These are phyloP conservation scores for Striga hermonthica DNA, from an alignment of 305 asterid species.

Conservation along the genomic window DNA sequence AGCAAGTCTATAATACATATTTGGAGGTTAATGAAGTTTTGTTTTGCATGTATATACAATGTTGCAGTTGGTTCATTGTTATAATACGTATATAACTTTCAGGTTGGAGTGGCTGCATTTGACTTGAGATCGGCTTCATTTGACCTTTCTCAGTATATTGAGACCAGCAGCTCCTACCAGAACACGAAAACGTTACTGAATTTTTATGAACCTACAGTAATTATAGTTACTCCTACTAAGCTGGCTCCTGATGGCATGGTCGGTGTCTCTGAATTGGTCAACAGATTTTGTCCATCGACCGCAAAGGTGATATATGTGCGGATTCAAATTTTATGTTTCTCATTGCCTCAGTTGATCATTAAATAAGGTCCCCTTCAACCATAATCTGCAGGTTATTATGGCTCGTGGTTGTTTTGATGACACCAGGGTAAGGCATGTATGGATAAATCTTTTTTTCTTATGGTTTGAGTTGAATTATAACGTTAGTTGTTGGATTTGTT, in stretches of 20 bases:
- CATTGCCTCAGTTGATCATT: constrained; percentile 18
- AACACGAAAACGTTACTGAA: constrained; percentile 86
- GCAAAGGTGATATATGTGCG: constrained; percentile 52
- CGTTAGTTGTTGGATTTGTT: constrained; percentile 34
- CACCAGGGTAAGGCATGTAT: constrained; percentile 64
- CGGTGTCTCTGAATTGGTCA: constrained; percentile 88
- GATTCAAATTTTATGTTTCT: constrained; percentile 15
- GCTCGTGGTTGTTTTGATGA: constrained; percentile 94
- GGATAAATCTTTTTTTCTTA: constrained; percentile 22
- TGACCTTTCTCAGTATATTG: constrained; percentile 94
- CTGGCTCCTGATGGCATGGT: constrained; percentile 87
- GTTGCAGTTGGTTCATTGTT: constrained; percentile 9
- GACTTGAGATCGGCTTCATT: constrained; percentile 91
- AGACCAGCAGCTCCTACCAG: constrained; percentile 89
- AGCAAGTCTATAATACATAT: not conserved
- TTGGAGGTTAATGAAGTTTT: constrained; percentile 9
- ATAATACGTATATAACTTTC: constrained; percentile 23
- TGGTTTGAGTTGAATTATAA: constrained; percentile 31
- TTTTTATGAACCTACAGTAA: constrained; percentile 83
- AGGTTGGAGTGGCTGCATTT: constrained; percentile 98
- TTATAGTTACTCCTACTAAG: constrained; percentile 80
- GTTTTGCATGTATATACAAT: not conserved
- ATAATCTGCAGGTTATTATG: constrained; percentile 57
- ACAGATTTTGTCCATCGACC: constrained; percentile 63
- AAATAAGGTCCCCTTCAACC: constrained; percentile 30